Evolutionary conservation across 108 stramenopile species (phyloP).

Genomic region (Cyclotella sp.): DNA sequence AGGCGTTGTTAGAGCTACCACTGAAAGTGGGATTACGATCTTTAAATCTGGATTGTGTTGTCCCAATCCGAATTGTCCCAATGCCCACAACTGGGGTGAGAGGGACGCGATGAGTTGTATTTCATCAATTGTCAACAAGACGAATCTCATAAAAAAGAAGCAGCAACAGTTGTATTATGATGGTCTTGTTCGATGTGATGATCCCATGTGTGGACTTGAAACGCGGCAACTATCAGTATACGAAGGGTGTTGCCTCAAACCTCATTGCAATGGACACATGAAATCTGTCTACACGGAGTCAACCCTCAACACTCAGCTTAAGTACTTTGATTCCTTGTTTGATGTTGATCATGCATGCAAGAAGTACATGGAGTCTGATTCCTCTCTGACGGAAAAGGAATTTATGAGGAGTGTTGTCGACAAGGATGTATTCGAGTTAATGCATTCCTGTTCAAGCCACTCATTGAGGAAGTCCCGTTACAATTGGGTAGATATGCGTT

Average conservation of each 20-base stretch:
- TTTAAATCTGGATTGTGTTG: conserved; percentile 58
- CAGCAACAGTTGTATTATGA: conserved; percentile 70
- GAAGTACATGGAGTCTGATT: conserved; percentile 47
- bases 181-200: conserved; percentile 75
- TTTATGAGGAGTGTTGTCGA: conserved; percentile 61
- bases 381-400: conserved; percentile 47
- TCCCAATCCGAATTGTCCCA: conserved; percentile 52
- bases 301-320: conserved; percentile 77
- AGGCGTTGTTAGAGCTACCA: conserved; percentile 63
- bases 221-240: conserved; percentile 84
- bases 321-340: conserved; percentile 85
- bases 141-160: conserved; percentile 49
- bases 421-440: conserved; percentile 47
- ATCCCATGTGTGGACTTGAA: conserved; percentile 78
- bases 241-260: conserved; percentile 73
- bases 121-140: conserved; percentile 63
- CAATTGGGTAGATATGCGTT: conserved; percentile 68
- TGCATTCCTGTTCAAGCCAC: conserved; percentile 36
- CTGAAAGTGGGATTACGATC: conserved; percentile 57
- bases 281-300: conserved; percentile 55
- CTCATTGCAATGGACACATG: conserved; percentile 81
- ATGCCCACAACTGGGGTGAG: conserved; percentile 75
- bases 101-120: conserved; percentile 59
- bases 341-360: conserved; percentile 71
- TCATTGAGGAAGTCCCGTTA: conserved; percentile 59